These are phyloP conservation scores for Schizochytrium sp. DNA, from an alignment of 108 stramenopile species.

Conservation along the genomic window DNA sequence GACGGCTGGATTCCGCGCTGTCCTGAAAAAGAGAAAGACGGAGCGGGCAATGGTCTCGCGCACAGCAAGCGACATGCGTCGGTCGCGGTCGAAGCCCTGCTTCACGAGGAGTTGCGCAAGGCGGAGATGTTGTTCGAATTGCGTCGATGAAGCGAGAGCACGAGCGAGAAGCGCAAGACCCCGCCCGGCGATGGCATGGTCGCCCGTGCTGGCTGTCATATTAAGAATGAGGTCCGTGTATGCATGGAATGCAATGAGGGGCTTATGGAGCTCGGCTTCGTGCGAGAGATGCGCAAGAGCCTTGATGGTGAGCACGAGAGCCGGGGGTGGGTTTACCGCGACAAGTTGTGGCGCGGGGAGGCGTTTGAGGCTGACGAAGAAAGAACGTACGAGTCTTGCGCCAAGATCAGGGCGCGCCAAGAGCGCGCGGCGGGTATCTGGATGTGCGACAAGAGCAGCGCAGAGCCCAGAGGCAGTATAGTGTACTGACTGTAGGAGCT, in stretches of 20 bases:
- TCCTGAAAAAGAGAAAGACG: neutral
- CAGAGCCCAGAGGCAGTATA: neutral
- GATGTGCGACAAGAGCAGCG: neutral
- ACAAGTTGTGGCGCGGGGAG: neutral
- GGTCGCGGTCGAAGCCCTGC: neutral
- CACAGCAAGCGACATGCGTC: neutral
- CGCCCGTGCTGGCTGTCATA: neutral
- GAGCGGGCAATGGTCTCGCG: neutral
- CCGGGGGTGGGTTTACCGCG: neutral
- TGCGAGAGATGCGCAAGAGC: neutral
- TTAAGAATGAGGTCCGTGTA: neutral
- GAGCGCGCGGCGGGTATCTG: neutral
- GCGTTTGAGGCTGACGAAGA: neutral
- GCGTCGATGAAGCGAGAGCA: neutral
- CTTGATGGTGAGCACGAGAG: neutral
- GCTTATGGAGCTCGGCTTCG: neutral
- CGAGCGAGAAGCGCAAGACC: neutral
- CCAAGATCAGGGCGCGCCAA: neutral
- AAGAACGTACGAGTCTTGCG: neutral
- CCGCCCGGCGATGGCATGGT: neutral
- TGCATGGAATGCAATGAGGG: neutral
- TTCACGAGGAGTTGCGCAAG: neutral
- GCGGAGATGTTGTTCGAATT: neutral
- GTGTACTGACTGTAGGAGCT: neutral
- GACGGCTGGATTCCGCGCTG: neutral